Percentiles rank a stretch among this genome's conserved stretches.
Conservation (phyloP, 768 basidiomycete species). For the Boletus speciosus region DNA sequence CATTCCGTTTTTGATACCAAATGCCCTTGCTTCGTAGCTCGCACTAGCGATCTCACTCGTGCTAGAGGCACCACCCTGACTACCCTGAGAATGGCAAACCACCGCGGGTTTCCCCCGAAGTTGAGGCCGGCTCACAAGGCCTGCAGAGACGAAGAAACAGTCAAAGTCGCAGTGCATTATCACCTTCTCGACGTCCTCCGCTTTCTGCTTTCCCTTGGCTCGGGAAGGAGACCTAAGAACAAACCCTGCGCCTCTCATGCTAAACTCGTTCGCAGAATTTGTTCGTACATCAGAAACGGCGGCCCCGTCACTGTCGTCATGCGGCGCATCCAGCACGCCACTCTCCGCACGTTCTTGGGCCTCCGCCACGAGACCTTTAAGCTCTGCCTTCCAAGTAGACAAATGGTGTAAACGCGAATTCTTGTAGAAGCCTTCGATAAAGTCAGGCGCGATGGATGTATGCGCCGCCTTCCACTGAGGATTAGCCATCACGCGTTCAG, state of each 20-base stretch:
- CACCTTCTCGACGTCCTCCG: slow-evolving; percentile 50
- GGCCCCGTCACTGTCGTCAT: not conserved
- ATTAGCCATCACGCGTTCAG: slow-evolving; percentile 76
- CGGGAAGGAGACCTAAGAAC: slow-evolving; percentile 46
- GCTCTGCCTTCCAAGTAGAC: slow-evolving; percentile 88
- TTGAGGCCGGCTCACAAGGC: slow-evolving; percentile 73
- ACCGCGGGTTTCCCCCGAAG: slow-evolving; percentile 86
- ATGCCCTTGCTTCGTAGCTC: slow-evolving; percentile 88
- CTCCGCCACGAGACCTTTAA: slow-evolving; percentile 72
- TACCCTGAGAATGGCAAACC: slow-evolving; percentile 91
- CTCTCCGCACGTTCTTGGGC: slow-evolving; percentile 71
- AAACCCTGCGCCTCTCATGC: slow-evolving; percentile 53
- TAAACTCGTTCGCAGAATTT: slow-evolving; percentile 30
- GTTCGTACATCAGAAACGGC: not conserved
- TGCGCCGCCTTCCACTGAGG: slow-evolving; percentile 84
- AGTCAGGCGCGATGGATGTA: slow-evolving; percentile 82
- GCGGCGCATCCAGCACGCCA: slow-evolving; percentile 16
- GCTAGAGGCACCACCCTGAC: slow-evolving; percentile 65
- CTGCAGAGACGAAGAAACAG: slow-evolving; percentile 95
- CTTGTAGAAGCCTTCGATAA: slow-evolving; percentile 79
- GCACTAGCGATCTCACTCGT: slow-evolving; percentile 95
- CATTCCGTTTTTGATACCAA: slow-evolving; percentile 94
- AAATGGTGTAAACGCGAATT: slow-evolving; percentile 93
- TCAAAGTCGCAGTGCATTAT: slow-evolving; percentile 97
- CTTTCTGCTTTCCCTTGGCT: slow-evolving; percentile 51